Evolutionary conservation across 176 grass and related monocot genomes (phyloP).

Genomic region (Eleusine indica): DNA sequence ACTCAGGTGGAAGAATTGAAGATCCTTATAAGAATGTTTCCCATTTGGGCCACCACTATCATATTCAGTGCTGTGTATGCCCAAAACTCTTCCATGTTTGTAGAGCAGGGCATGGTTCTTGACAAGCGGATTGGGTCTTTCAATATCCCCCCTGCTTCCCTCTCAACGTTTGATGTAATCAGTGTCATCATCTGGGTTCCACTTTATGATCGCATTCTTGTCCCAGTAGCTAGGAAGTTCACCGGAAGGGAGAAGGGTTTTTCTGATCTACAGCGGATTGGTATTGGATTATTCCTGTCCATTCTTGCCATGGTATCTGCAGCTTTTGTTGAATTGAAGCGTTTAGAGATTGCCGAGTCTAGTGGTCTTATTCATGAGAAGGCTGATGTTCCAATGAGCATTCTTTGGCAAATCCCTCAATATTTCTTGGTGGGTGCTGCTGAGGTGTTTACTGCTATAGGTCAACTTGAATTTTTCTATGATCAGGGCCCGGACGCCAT

Average conservation of each 20-base stretch:
- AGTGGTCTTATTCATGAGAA: slow-evolving; percentile 60
- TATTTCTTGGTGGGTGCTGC: slow-evolving; percentile 75
- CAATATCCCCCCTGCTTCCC: slow-evolving; percentile 74
- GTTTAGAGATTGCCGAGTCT: slow-evolving; percentile 61
- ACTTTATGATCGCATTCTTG: slow-evolving; percentile 68
- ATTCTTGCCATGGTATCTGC: slow-evolving; percentile 73
- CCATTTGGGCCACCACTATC: slow-evolving; percentile 78
- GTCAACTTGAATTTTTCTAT: slow-evolving; percentile 84
- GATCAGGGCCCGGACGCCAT: slow-evolving; percentile 78
- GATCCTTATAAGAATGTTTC: slow-evolving; percentile 82
- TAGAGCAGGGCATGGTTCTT: slow-evolving; percentile 94
- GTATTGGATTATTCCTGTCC: slow-evolving; percentile 79
- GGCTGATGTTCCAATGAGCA: slow-evolving; percentile 67
- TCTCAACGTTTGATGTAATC: slow-evolving; percentile 81
- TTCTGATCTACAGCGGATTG: slow-evolving; percentile 76
- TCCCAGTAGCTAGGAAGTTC: slow-evolving; percentile 69
- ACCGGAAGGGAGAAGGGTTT: slow-evolving; percentile 78
- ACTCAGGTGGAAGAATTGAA: slow-evolving; percentile 98
- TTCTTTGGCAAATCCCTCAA: slow-evolving; percentile 89
- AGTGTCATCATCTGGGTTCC: slow-evolving; percentile 78
- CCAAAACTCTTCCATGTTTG: slow-evolving; percentile 83
- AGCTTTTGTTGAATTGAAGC: slow-evolving; percentile 70
- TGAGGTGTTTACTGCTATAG: slow-evolving; percentile 79
- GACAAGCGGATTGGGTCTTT: slow-evolving; percentile 71
- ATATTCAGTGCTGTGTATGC: slow-evolving; percentile 80